Base-by-base conservation (phyloP, 306 rosid genomes). In the Castanea crenata region DNA sequence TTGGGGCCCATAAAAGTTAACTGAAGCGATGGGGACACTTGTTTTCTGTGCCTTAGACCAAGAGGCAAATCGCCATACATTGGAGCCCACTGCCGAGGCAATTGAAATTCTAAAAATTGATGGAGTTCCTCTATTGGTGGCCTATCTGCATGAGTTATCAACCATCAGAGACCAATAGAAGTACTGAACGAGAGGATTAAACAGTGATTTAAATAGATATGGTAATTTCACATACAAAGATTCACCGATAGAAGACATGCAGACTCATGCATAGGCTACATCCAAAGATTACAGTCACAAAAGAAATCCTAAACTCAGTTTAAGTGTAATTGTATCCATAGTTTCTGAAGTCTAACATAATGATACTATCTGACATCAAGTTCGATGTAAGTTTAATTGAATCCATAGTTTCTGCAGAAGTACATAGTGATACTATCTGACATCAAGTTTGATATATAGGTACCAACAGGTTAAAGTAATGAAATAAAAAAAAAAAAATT, bases 61-160 rank as follows among this genome's bases (percentile, higher is more conserved):
- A 94, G 94, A 78, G 97, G 98, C 20, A 94, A 85, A 79, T 95
- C 98, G 12, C 90, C 89, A 46, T 90, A 94, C 81, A 85, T 90
- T 11, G 99, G 99, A 5, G 97, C 99, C 99, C 99, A 94, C 57
- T 90, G 97, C 27, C 97, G 87, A 10, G 97, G 92, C 87, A 94
- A 81, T 78, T 94, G 99, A 84, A 89, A 92, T 69, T 92, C 98
- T 6, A 94, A 88, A 87, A 94, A 94, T 56, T 92, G 97, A 19
- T 86, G 92, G 61, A 94, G 97, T 81, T 94, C 99, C 78, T 94
- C 99, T 70, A 91, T 89, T 38, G 82, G 90, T 49, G 98, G 99
- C 86, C 90, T 94, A 88, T 94, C 99, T 92, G 91, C 85, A 76
- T 61, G 75, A 81, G 65, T 76, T 81, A 29, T 75, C 73, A 55